Evolutionary conservation across 2,329 filamentous ascomycete genomes (phyloP), one percentile per base, ranked within the genome.

Genomic region (Epichloe typhina): DNA sequence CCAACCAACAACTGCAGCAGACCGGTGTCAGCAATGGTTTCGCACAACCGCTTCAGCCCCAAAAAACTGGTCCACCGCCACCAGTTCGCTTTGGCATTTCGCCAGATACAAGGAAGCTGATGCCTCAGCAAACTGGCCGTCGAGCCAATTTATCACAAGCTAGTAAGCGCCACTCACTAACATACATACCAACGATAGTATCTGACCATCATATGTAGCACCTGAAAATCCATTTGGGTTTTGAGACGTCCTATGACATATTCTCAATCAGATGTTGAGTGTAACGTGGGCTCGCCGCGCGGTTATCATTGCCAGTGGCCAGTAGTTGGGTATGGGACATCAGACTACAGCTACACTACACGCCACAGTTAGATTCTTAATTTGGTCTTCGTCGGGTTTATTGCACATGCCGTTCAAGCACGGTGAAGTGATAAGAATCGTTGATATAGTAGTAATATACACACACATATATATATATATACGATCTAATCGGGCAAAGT

Each of bases 71-170:
- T 1, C 93, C 93, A 6, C 75, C 91, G 19, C 93, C 93, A 44
- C 82, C 88, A 23, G 84, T 98, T 17, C 80, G 88, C 53, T 98
- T 98, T 65, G 93, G 93, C 39, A 83, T 95, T 37, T 76, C 79
- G 52, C 72, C 75, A 31, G 80, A 82, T 46, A 72, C 81, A 33
- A 88, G 89, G 69, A 93, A 86, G 66, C 70, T 97, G 59, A 76
- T 79, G 54, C 82, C 90, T 33, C 93, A 97, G 71, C 78, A 88
- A 31, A 98, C 93, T 6, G 93, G 93, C 56, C 76, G 86, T 60
- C 82, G 86, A 72, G 93, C 93, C 51, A 96, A 97, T 66, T 76
- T 98, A 58, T 77, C 86, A 49, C 87, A 94, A 80, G 93, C 93
- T 62, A 98, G 91, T 97, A 83, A 85, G 91, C 35, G 31, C 9